Evolutionary conservation across 2,329 filamentous ascomycete species (phyloP).

Genomic region (Penicillium sp.): DNA sequence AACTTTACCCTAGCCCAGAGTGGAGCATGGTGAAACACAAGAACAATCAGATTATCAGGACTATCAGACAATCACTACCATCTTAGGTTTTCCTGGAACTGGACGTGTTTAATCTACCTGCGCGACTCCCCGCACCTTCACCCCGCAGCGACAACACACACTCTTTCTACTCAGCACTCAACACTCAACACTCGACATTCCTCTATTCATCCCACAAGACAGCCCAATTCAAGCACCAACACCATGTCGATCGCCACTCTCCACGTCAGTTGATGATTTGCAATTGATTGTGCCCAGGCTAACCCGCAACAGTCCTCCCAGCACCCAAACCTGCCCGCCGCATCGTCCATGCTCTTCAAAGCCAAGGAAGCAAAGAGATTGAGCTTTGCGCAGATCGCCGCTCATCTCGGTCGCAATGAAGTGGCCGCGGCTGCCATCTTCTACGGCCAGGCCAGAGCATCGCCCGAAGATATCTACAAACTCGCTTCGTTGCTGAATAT

Average conservation of each 20-base stretch:
- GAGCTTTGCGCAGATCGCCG: conserved; percentile 77
- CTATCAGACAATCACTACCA: too few species aligned
- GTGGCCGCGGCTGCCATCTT: conserved; percentile 87
- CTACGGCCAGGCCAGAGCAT: conserved; percentile 82
- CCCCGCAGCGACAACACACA: too few species aligned
- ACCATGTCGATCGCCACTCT: conserved; percentile 51
- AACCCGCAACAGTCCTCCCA: conserved; percentile 30
- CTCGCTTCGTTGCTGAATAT: conserved; percentile 70
- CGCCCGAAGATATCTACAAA: conserved; percentile 68
- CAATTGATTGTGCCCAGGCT: background rate
- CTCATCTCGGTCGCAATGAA: conserved; percentile 75
- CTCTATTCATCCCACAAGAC: background rate
- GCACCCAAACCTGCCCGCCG: conserved; percentile 67
- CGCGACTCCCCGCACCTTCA: too few species aligned
- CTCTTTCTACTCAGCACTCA: too few species aligned
- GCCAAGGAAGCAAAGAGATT: conserved; percentile 78
- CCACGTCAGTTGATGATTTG: conserved; percentile 38
- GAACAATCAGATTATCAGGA: too few species aligned
- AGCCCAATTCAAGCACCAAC: background rate
- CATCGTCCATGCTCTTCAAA: conserved; percentile 74
- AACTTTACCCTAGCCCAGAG: too few species aligned
- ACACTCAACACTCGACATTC: background rate
- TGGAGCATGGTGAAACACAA: too few species aligned
- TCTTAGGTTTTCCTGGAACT: too few species aligned
- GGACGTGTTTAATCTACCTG: too few species aligned